Evolutionary conservation across 805 yeast species (phyloP).

Genomic region (Metschnikowia proteae): DNA sequence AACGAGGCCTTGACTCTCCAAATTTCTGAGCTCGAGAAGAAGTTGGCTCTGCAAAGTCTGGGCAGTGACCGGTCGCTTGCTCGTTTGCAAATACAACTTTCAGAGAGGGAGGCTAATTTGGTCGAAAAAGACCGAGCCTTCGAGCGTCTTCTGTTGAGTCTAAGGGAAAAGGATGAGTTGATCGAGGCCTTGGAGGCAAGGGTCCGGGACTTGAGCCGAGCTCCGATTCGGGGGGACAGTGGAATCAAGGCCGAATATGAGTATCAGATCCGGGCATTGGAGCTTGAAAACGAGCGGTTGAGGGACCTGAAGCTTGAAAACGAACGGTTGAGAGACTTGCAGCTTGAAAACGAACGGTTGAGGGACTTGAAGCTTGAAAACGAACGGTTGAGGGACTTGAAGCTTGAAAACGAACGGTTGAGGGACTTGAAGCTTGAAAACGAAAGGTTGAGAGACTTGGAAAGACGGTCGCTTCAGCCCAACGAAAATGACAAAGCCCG

Average conservation of each 20-base stretch:
- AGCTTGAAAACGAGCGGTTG: conserved; percentile 30
- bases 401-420: conserved; percentile 36
- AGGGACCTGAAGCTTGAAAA: conserved; percentile 26
- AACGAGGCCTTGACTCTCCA: conserved; percentile 35
- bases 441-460: conserved; percentile 28
- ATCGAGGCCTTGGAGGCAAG: conserved; percentile 31
- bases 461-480: conserved; percentile 14
- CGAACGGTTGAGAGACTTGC: conserved; percentile 19
- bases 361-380: background rate
- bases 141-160: conserved; percentile 14
- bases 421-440: conserved; percentile 36
- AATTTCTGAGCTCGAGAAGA: conserved; percentile 32
- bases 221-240: background rate
- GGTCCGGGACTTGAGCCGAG: conserved; percentile 28
- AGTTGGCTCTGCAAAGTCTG: conserved; percentile 19
- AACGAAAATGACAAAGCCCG: background rate
- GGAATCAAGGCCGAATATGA: conserved; percentile 9
- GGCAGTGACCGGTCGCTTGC: conserved; percentile 25
- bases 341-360: conserved; percentile 1
- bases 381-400: conserved; percentile 25
- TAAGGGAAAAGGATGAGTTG: conserved; percentile 36
- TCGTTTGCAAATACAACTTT: conserved; percentile 35
- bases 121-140: conserved; percentile 20
- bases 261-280: conserved; percentile 18
- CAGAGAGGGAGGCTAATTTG: conserved; percentile 15